These are phyloP conservation scores for Zymoseptoria passerinii DNA, from an alignment of 2,329 filamentous ascomycete species.

Conservation along the genomic window DNA sequence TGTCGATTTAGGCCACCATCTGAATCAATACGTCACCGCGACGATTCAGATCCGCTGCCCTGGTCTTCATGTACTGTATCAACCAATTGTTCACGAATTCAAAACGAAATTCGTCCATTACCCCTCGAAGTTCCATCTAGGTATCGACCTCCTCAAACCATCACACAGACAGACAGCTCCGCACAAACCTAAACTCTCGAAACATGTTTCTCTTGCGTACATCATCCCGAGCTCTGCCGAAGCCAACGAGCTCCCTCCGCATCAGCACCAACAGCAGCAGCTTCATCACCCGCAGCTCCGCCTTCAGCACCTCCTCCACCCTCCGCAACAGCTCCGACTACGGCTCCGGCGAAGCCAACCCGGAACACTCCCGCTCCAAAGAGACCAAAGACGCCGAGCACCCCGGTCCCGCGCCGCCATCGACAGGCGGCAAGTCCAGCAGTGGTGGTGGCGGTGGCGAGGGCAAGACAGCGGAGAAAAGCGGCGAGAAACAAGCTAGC, in stretches of 20 bases:
- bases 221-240: not conserved
- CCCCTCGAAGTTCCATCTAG: not conserved
- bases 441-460: not conserved
- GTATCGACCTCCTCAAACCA: not conserved
- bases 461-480: not conserved
- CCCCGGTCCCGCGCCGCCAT: constrained; percentile 9
- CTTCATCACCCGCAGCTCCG: not conserved
- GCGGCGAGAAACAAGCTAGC: not conserved
- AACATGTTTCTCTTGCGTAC: constrained; percentile 11
- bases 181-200: not conserved
- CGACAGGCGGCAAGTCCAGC: not conserved
- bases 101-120: not conserved
- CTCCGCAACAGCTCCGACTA: constrained; percentile 6
- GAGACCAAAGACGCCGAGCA: constrained; percentile 8
- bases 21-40: not conserved
- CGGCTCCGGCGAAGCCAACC: constrained; percentile 8
- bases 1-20: no score
- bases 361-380: not conserved
- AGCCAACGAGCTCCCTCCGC: not conserved
- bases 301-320: constrained; percentile 3
- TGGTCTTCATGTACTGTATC: no score
- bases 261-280: not conserved
- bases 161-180: not conserved
- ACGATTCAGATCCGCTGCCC: no score
- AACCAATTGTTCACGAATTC: not conserved